phyloP scores from a whole-genome alignment of 1,284 basidiomycete genomes.

The Cryptococcus depauperatus region DNA sequence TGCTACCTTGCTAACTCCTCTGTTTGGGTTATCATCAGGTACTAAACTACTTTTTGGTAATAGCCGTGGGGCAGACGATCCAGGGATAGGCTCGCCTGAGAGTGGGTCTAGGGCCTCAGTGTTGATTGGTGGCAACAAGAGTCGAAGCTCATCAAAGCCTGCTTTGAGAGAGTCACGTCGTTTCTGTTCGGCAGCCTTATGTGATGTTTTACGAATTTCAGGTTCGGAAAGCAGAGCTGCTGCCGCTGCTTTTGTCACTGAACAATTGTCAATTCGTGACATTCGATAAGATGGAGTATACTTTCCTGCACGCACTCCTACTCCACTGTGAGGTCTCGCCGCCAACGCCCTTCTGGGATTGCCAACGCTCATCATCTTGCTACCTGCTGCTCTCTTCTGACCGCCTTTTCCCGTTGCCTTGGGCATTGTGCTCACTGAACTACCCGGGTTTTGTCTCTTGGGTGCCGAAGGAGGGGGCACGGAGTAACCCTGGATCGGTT shows the following conservation, averaged over 20 bases:
- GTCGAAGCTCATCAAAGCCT: conserved; percentile 88
- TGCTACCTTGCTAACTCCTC: conserved; percentile 91
- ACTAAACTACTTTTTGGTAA: conserved; percentile 62
- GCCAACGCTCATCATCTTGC: conserved; percentile 7
- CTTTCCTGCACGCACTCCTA: conserved; percentile 30
- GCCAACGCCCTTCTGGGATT: conserved; percentile 32
- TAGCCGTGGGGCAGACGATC: conserved; percentile 73
- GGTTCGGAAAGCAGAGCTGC: conserved; percentile 25
- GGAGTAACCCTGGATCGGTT: too few relatives aligned
- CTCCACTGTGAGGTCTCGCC: conserved; percentile 26
- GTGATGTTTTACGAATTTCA: conserved; percentile 64
- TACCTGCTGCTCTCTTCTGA: conserved; percentile 1
- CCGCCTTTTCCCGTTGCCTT: conserved; percentile 2
- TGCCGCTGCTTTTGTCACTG: conserved; percentile 30
- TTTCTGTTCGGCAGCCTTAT: conserved; percentile 96
- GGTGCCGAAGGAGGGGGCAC: conserved; percentile 6
- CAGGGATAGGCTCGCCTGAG: conserved; percentile 61
- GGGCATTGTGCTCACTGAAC: background rate
- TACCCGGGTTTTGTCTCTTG: background rate
- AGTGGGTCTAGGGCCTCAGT: conserved; percentile 61
- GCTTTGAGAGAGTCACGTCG: conserved; percentile 90
- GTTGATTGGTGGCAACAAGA: conserved; percentile 73
- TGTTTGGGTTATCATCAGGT: conserved; percentile 78
- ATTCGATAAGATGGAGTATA: background rate
- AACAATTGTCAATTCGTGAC: too few relatives aligned